A percentile compares a stretch with the other conserved stretches of the same genome.
phyloP scores from a whole-genome alignment of 1,284 basidiomycete species.

The Sporisorium iseilematis-ciliati region DNA sequence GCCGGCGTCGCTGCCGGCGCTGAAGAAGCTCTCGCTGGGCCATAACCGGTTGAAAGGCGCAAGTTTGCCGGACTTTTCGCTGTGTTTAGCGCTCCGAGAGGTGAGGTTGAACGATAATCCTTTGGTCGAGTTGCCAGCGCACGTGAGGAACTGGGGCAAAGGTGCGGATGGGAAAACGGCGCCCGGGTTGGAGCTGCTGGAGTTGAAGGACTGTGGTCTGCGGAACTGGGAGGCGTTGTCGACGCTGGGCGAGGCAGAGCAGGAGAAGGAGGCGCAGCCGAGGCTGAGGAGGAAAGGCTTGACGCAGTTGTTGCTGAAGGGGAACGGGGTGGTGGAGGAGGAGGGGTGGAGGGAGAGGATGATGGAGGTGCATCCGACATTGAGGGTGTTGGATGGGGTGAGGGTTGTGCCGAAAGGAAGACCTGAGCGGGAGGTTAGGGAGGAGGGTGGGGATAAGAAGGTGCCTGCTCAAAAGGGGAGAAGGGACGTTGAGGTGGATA shows the following conservation, averaged over 20 bases:
- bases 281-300: conserved; percentile 46
- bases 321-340: conserved; percentile 48
- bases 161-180: conserved; percentile 59
- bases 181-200: conserved; percentile 58
- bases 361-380: conserved; percentile 34
- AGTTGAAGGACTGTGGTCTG: conserved; percentile 63
- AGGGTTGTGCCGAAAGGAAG: conserved; percentile 37
- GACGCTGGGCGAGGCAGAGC: conserved; percentile 30
- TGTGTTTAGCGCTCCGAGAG: conserved; percentile 58
- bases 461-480: neutral
- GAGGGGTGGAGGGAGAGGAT: conserved; percentile 52
- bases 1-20: conserved; percentile 53
- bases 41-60: conserved; percentile 56
- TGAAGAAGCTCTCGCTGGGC: conserved; percentile 63
- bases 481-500: conserved; percentile 4
- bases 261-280: conserved; percentile 26
- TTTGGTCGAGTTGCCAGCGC: conserved; percentile 47
- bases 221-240: conserved; percentile 44
- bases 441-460: neutral
- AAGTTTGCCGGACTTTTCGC: conserved; percentile 62
- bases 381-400: conserved; percentile 58
- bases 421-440: conserved; percentile 15
- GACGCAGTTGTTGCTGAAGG: conserved; percentile 54
- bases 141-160: conserved; percentile 58
- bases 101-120: conserved; percentile 61